Percentiles rank a stretch among this genome's conserved stretches.
phyloP scores from a whole-genome alignment of 768 basidiomycete genomes.

The Lyophyllum shimeji region DNA sequence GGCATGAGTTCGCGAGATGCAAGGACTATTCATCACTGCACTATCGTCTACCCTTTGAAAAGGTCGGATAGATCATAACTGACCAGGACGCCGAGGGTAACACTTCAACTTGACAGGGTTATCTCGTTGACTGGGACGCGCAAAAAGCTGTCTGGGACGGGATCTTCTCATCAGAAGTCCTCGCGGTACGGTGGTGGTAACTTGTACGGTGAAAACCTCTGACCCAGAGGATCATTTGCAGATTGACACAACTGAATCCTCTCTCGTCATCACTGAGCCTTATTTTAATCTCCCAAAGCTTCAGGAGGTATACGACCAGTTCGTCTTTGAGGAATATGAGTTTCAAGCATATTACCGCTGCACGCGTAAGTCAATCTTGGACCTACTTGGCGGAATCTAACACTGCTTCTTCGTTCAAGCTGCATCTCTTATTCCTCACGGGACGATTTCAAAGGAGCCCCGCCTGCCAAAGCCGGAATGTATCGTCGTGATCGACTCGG shows the following conservation, averaged over 20 bases:
- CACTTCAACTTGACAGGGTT: constrained; percentile 59
- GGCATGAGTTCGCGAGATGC: constrained; percentile 80
- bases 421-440: constrained; percentile 76
- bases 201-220: not conserved
- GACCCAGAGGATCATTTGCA: constrained; percentile 28
- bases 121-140: constrained; percentile 92
- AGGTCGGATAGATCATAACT: constrained; percentile 46
- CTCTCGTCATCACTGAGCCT: constrained; percentile 88
- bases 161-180: constrained; percentile 70
- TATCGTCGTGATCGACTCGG: constrained; percentile 80
- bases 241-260: constrained; percentile 72
- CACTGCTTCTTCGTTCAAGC: constrained; percentile 43
- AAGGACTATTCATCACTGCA: constrained; percentile 78
- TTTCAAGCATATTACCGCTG: constrained; percentile 80
- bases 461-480: constrained; percentile 68
- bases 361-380: constrained; percentile 59
- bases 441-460: constrained; percentile 59
- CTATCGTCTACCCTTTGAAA: constrained; percentile 85
- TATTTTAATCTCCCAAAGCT: constrained; percentile 93
- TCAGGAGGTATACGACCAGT: constrained; percentile 91
- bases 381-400: constrained; percentile 1
- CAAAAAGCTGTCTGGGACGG: constrained; percentile 95
- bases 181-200: constrained; percentile 48
- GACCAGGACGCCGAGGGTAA: constrained; percentile 9
- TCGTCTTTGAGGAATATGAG: constrained; percentile 96